Evolutionary conservation across 768 basidiomycete species (phyloP), one percentile per base, ranked within the genome.

Genomic region (Pulveroboletus ravenelii): DNA sequence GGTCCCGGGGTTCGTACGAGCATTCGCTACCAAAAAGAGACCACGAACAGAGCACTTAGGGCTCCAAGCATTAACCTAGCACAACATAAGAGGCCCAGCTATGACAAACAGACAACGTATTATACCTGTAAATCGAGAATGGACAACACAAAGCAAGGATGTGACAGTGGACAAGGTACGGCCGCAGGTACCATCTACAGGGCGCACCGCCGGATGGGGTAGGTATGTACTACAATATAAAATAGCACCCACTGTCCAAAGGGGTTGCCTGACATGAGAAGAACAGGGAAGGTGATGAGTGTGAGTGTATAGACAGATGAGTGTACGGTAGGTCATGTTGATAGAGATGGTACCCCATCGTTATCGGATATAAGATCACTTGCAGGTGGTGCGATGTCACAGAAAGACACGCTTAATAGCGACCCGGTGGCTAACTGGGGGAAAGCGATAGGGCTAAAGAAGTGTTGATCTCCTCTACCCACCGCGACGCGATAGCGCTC

Each of bases 381-480:
- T 20, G 18, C 27, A 7, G n/a, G 35, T 29, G 14, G 27, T 34
- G 32, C 7, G 6, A 30, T 47, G 44, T 31, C 49, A 29, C 27
- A 35, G 29, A n/a, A 48, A 3, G 31, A 10, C 12, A 45, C 17
- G n/a, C 5, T 34, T 14, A 13, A n/a, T 36, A 8, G 35, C 8
- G n/a, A 37, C 32, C 23, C 30, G 2, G 38, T 17, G 27, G 23
- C 48, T 23, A 47, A 39, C 20, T 32, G 0, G 61, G 52, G 14
- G 52, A 43, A 35, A 36, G 40, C 20, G 59, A 60, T 48, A 30
- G 66, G 37, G n/a, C 49, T 60, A 48, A 60, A 56, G 65, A 64
- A 17, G 62, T 48, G 34, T 73, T 69, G 41, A 78, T 74, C 58
- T 69, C 74, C 36, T 70, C 62, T 12, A 71, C 63, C 75, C 76